Conservation (phyloP, 2,329 filamentous ascomycete genomes). For the Rhexocercosporidium sp. region DNA sequence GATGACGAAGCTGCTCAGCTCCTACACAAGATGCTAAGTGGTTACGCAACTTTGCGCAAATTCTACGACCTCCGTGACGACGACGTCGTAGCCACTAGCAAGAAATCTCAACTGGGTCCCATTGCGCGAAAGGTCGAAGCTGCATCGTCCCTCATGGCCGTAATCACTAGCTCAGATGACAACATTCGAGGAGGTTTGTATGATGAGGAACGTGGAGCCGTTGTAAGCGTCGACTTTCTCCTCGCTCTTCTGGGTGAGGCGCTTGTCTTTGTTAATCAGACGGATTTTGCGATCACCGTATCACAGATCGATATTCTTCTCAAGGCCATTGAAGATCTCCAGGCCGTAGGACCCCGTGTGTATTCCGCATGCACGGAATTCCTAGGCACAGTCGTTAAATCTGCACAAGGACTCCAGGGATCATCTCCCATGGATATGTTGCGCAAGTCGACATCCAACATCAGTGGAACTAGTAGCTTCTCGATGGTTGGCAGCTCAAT, state of each 20-base stretch:
- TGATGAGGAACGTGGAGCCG: conserved; percentile 78
- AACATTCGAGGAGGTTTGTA: conserved; percentile 91
- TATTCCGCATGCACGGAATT: conserved; percentile 79
- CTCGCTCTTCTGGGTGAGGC: conserved; percentile 84
- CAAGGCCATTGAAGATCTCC: conserved; percentile 78
- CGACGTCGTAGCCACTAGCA: conserved; percentile 48
- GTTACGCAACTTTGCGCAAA: conserved; percentile 87
- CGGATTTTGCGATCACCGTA: conserved; percentile 65
- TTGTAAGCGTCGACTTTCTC: conserved; percentile 87
- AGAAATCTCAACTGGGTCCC: conserved; percentile 48
- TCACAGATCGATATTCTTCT: conserved; percentile 77
- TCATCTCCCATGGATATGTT: conserved; percentile 71
- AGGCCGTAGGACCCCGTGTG: conserved; percentile 76
- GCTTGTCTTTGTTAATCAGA: conserved; percentile 73
- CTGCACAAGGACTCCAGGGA: conserved; percentile 65
- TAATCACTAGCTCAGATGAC: conserved; percentile 85
- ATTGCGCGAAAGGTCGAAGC: conserved; percentile 70
- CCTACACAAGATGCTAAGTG: conserved; percentile 83
- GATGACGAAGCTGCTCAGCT: conserved; percentile 84
- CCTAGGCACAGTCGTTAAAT: conserved; percentile 75
- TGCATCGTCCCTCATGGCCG: conserved; percentile 76
- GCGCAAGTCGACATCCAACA: conserved; percentile 62
- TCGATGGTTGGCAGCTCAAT: conserved; percentile 74
- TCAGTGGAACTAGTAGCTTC: conserved; percentile 63
- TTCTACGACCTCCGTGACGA: conserved; percentile 91